Base-by-base conservation (phyloP, 257 asterid genomes). In the Scutellaria barbata region DNA sequence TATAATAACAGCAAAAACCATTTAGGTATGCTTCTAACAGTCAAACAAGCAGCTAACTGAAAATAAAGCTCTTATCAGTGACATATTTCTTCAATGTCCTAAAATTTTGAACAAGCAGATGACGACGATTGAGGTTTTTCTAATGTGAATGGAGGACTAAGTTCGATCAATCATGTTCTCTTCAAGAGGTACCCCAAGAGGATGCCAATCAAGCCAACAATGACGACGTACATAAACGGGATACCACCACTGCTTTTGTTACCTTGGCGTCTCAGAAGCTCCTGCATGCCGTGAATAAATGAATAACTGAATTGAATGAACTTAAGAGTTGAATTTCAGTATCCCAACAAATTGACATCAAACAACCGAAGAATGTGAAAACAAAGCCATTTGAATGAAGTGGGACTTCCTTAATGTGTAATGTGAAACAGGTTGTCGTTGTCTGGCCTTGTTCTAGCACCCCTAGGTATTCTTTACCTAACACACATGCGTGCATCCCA, bases 151-250 rank as follows among this genome's bases (percentile, higher is more conserved):
- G 37, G 47, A 10, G 63, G 35, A 16, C 59, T 61, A 57, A 25
- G 16, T 40, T 76, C 43, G 13, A 25, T 22, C 43, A 17, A 68
- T 85, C 76, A 90, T 46, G 85, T 80, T 77, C 81, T 85, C 89
- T 91, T 91, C 86, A 91, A 66, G 72, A 89, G 84, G 80, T 91
- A 94, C 13, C 99, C 99, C 84, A 91, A 65, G 59, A 94, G 66
- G 75, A 92, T 74, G 72, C 99, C 95, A 30, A 94, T 71, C 76
- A 94, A 83, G 63, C 92, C 96, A 41, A 91, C 76, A 53, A 89
- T 83, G 74, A 94, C 17, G 58, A 85, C 96, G 55, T 89, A 91
- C 79, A 83, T 76, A 68, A 89, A 73, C 0, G 98, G 90, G 72
- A 94, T 74, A 43, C 98, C 96, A 8, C 87, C 93, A 16, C 50